Base-by-base conservation (phyloP, 176 grass and related monocot species). In the Ananas comosus region DNA sequence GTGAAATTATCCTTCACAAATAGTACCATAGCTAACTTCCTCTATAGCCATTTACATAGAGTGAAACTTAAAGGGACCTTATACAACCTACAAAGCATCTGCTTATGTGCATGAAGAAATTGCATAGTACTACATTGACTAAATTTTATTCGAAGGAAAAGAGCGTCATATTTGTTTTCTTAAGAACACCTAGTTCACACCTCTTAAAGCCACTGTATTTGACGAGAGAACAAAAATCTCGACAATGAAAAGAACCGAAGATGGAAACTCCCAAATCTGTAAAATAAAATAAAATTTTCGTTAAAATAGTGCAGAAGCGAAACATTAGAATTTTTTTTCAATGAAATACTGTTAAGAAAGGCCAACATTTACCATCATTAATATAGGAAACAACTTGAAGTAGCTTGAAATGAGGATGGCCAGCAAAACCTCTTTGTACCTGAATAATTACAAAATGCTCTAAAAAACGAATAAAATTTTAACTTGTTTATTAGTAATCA, bases 211-310 rank as follows among this genome's bases (percentile, higher is more conserved):
- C 27, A 97, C 83, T 64, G 74, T 73, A 82, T 97, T 97, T 81
- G 93, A 97, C 71, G 86, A 87, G 50, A 92, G 84, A 76, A 92
- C 83, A 83, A 89, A 89, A 74, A 92, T 67, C 52, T 90, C 83
- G 67, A 92, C 78, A 51, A 92, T 83, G 27, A 86, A 72, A 81
- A 92, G 59, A 81, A 85, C 77, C 66, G 89, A 97, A 82, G 77
- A 76, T 69, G 89, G 89, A 64, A 92, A 96, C 59, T 90, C 86
- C 93, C 93, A 97, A 74, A 92, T 79, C 93, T 92, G 79, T 48
- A 80, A 77, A 61, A 61, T 16, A 16, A 61, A 87, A 66, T 82
- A 33, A 2, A 48, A 72, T 53, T 73, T 28, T 63, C 16, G 12
- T 21, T 70, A 52, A 21, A 42, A 42, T 42, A 7, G 33, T 42